Evolutionary conservation across 1,284 basidiomycete species (phyloP), one percentile per base, ranked within the genome.

Genomic region (Naganishia sp.): DNA sequence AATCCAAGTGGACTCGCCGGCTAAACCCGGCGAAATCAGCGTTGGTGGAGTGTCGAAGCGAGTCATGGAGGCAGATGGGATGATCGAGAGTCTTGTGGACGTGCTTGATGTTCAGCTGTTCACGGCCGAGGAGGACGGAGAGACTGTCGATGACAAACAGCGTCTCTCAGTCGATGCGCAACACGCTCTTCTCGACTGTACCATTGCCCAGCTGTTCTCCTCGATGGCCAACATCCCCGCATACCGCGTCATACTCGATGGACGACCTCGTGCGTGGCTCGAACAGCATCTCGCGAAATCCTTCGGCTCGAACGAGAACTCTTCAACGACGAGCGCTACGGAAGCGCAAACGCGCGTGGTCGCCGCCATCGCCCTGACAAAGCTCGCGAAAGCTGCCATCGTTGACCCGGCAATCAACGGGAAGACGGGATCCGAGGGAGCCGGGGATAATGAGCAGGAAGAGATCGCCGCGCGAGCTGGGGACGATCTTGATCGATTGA

Each of bases 311-410:
- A 28, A 28, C 28, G 28, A 28, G 28, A 39, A 7, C 36, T 39
- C 36, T 1, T 39, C 36, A 39, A 13, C 13, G 2, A 9, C 36
- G 7, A 10, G 10, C 10, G 10, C 36, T 39, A 54, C 42, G 16
- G 43, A 61, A 36, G 48, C 33, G 23, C 48, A 61, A 28, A 66
- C 65, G 1, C 25, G 28, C 0, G 57, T 68, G 1, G 25, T 65
- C 25, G 59, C 44, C n/a, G 49, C 57, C 2, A 64, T 68, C 10
- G 36, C 67, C 2, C 46, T 68, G 21, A 65, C 67, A 13, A 68
- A 68, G 48, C 50, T 68, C 6, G 43, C 57, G 10, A 65, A 53
- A 52, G 67, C 64, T 31, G 46, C 39, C 10, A 36, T 56, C 3
- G 64, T 55, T 7, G 67, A 68, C 50, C 67, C 67, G 31, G 21